A percentile compares a stretch with the other conserved stretches of the same genome.
phyloP scores from a whole-genome alignment of 228 moss, liverwort and hornwort species.

The Sphagnum fallax region DNA sequence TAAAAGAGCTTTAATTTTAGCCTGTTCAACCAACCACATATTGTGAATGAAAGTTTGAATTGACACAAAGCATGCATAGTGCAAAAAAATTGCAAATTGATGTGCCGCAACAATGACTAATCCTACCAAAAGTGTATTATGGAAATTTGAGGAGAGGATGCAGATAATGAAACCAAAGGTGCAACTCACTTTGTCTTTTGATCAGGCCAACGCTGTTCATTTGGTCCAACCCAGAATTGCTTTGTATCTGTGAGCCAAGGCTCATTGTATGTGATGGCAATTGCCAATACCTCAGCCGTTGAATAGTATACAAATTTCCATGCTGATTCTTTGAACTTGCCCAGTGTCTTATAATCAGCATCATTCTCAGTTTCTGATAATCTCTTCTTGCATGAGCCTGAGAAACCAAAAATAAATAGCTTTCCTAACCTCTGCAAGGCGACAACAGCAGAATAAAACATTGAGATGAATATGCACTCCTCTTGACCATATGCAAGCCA shows the following conservation, averaged over 20 bases:
- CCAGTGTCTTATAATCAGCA: constrained; percentile 18
- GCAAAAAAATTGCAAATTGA: too few species aligned
- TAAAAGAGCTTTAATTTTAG: constrained; percentile 41
- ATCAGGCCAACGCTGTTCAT: constrained; percentile 32
- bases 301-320: constrained; percentile 38
- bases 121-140: not conserved
- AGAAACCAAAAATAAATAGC: constrained; percentile 13
- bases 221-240: constrained; percentile 42
- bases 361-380: not conserved
- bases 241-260: constrained; percentile 34
- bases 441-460: too few species aligned
- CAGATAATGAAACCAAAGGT: not conserved
- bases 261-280: constrained; percentile 27
- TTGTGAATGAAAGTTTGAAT: not conserved
- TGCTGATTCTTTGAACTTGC: constrained; percentile 40
- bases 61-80: not conserved
- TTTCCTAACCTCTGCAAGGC: constrained; percentile 22
- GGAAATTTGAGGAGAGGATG: not conserved
- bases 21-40: constrained; percentile 14
- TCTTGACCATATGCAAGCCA: too few species aligned
- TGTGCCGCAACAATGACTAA: too few species aligned
- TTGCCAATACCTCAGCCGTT: constrained; percentile 25
- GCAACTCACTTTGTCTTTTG: constrained; percentile 26
- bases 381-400: constrained; percentile 1
- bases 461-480: too few species aligned